phyloP scores from a whole-genome alignment of 2,329 filamentous ascomycete species.

The Zymoseptoria passerinii region DNA sequence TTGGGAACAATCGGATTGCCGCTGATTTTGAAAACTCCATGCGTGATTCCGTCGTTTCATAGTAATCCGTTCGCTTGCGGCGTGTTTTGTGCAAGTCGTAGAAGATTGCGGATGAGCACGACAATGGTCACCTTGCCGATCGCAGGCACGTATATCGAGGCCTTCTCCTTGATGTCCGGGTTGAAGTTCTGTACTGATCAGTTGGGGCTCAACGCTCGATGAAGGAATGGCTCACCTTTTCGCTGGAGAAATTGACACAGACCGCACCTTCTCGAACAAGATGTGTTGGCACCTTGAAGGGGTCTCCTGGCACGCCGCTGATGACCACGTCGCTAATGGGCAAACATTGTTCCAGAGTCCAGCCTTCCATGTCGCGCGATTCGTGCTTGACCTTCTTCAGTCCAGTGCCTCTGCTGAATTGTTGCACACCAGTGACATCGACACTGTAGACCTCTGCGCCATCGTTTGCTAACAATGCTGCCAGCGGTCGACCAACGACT shows the following conservation, averaged over 20 bases:
- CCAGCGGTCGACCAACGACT: conserved; percentile 87
- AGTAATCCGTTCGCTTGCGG: conserved; percentile 6
- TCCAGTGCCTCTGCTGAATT: conserved; percentile 84
- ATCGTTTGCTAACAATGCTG: conserved; percentile 89
- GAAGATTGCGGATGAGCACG: conserved; percentile 76
- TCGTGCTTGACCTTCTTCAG: conserved; percentile 80
- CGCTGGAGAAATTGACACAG: conserved; percentile 98
- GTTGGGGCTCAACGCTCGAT: neutral
- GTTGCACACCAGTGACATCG: conserved; percentile 81
- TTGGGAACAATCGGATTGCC: neutral
- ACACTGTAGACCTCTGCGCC: conserved; percentile 93
- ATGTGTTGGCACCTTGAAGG: conserved; percentile 80
- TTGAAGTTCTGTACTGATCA: conserved; percentile 62
- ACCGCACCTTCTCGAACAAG: conserved; percentile 81
- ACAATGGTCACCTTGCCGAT: conserved; percentile 98
- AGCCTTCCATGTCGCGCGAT: conserved; percentile 72
- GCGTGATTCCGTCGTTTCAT: neutral
- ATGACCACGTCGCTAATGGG: conserved; percentile 91
- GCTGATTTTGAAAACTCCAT: neutral
- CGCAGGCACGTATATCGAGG: conserved; percentile 91
- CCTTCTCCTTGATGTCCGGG: conserved; percentile 84
- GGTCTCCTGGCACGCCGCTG: conserved; percentile 78
- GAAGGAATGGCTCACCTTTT: conserved; percentile 48
- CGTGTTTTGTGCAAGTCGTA: conserved; percentile 43
- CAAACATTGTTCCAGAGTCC: conserved; percentile 70